phyloP scores from a whole-genome alignment of 176 grass and related monocot genomes.

The Elymus sibiricus region DNA sequence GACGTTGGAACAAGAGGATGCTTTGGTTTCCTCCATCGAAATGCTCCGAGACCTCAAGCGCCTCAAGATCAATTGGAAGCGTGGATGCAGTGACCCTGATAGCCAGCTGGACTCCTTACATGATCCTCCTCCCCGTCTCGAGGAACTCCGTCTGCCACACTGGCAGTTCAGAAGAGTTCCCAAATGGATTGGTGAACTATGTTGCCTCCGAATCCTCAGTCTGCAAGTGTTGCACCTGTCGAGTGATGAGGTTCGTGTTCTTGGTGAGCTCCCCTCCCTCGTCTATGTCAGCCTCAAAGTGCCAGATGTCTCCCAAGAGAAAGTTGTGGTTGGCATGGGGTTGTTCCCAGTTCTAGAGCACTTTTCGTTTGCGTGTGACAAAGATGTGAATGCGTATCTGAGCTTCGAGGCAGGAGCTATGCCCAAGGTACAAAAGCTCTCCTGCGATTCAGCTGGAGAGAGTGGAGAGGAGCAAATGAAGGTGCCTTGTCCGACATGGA shows the following conservation, averaged over 20 bases:
- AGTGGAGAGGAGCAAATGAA: not conserved
- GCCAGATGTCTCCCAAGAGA: not conserved
- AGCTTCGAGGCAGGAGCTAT: not conserved
- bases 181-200: not conserved
- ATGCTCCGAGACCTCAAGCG: not conserved
- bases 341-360: not conserved
- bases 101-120: not conserved
- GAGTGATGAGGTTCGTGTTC: not conserved
- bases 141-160: accelerated
- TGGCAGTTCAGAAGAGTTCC: not conserved
- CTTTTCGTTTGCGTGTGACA: accelerated
- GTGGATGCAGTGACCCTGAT: not conserved
- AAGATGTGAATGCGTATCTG: not conserved
- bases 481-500: no score
- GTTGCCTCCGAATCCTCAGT: not conserved
- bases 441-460: accelerated
- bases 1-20: accelerated
- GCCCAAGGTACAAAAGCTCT: not conserved
- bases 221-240: not conserved
- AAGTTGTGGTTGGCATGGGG: not conserved
- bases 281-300: accelerated
- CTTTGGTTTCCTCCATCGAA: not conserved
- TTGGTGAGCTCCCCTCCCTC: not conserved
- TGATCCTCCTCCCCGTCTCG: not conserved
- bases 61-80: accelerated